phyloP scores from a whole-genome alignment of 176 grass and related monocot species.

The Musa schizocarpa region DNA sequence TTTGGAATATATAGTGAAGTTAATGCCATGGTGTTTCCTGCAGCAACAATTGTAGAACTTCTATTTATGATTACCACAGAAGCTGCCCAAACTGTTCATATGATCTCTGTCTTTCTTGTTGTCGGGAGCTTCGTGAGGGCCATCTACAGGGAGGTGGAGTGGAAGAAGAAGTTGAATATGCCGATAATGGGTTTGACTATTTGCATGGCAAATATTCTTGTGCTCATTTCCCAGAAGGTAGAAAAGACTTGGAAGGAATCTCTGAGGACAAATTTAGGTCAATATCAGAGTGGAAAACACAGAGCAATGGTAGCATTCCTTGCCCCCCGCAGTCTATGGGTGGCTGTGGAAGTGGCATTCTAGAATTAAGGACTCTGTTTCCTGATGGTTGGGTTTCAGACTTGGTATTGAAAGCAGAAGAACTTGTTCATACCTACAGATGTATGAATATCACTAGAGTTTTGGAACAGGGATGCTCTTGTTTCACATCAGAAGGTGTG shows the following conservation, averaged over 20 bases:
- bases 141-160: not conserved
- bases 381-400: not conserved
- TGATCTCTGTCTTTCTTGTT: constrained; percentile 9
- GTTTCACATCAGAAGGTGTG: not conserved
- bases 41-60: constrained; percentile 16
- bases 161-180: constrained; percentile 1
- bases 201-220: not conserved
- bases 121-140: constrained; percentile 5
- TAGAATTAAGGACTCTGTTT: not conserved
- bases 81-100: constrained; percentile 18
- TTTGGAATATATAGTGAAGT: not conserved
- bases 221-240: not conserved
- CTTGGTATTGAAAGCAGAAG: not conserved
- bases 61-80: constrained; percentile 12
- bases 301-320: not conserved
- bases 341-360: constrained; percentile 4
- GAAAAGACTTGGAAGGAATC: no score
- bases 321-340: not conserved
- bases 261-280: not conserved
- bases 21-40: not conserved
- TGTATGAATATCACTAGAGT: not conserved
- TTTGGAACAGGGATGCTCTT: not conserved
- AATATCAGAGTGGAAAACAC: constrained; percentile 3
- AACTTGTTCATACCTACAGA: not conserved
- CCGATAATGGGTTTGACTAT: constrained; percentile 1